These are phyloP conservation scores for Boletellus sp. DNA, from an alignment of 768 basidiomycete genomes.

Conservation along the genomic window DNA sequence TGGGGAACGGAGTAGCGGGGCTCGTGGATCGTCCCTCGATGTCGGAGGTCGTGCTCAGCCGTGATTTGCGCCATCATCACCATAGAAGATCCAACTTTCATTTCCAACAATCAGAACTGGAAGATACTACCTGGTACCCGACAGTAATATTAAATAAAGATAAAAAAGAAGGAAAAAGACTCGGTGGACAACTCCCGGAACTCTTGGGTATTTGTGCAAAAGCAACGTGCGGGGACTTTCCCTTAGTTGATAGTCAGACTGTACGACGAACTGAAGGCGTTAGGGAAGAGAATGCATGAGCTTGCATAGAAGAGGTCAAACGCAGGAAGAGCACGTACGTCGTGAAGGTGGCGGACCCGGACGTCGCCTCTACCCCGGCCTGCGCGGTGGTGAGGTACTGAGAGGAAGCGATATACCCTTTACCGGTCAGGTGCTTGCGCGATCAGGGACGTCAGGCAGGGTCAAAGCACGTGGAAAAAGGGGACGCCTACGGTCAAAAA, in stretches of 20 bases:
- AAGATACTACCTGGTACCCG: too few species aligned
- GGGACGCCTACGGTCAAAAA: slow-evolving; percentile 45
- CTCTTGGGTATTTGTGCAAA: too few species aligned
- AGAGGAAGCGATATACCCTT: slow-evolving; percentile 42
- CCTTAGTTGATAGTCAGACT: slow-evolving; percentile 43
- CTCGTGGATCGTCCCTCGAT: too few species aligned
- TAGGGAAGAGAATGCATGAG: neutral
- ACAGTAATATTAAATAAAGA: too few species aligned
- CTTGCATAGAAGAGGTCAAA: neutral
- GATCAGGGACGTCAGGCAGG: neutral
- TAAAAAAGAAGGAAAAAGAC: too few species aligned
- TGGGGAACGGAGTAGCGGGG: too few species aligned
- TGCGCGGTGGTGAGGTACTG: slow-evolving; percentile 59
- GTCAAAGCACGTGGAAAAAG: neutral
- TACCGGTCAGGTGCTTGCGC: slow-evolving; percentile 51
- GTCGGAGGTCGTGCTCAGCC: too few species aligned
- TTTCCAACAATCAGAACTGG: too few species aligned
- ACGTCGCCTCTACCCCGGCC: slow-evolving; percentile 61
- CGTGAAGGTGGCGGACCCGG: slow-evolving; percentile 50
- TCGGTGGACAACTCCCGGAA: too few species aligned
- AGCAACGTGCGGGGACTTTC: too few species aligned
- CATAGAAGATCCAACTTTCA: too few species aligned
- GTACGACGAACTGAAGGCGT: slow-evolving; percentile 38
- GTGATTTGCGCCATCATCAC: too few species aligned
- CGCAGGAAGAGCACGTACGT: slow-evolving; percentile 40